phyloP scores from a whole-genome alignment of 2,329 filamentous ascomycete species.

The Neonectria neomacrospora region DNA sequence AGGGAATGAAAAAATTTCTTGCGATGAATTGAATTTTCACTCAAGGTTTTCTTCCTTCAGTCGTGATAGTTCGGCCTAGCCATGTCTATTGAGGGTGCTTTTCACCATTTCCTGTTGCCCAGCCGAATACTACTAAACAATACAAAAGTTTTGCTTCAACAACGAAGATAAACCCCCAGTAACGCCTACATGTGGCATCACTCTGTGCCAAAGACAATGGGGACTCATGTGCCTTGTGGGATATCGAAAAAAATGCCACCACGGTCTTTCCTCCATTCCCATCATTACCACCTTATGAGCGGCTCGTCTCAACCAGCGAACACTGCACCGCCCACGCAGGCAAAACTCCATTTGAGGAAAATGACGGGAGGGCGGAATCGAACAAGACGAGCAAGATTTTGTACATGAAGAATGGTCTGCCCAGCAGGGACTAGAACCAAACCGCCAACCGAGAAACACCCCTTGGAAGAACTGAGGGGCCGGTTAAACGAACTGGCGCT shows the following conservation, averaged over 20 bases:
- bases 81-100: slow-evolving; percentile 19
- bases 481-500: slow-evolving; percentile 63
- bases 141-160: slow-evolving; percentile 17
- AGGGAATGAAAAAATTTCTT: slow-evolving; percentile 52
- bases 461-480: not conserved
- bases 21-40: slow-evolving; percentile 48
- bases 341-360: slow-evolving; percentile 22
- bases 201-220: slow-evolving; percentile 18
- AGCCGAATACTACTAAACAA: slow-evolving; percentile 14
- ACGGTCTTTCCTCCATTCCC: slow-evolving; percentile 28
- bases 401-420: slow-evolving; percentile 40
- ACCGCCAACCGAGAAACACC: slow-evolving; percentile 12
- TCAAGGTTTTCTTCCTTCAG: slow-evolving; percentile 41
- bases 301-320: slow-evolving; percentile 29
- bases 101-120: slow-evolving; percentile 16
- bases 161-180: slow-evolving; percentile 14
- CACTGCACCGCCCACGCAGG: slow-evolving; percentile 23
- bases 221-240: slow-evolving; percentile 29
- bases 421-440: slow-evolving; percentile 12
- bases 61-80: slow-evolving; percentile 28
- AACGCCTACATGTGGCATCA: slow-evolving; percentile 28
- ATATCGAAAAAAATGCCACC: slow-evolving; percentile 35
- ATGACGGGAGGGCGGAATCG: slow-evolving; percentile 19
- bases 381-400: slow-evolving; percentile 31
- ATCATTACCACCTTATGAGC: slow-evolving; percentile 36